Conservation (phyloP, 2,329 filamentous ascomycete genomes). For the Beauveria varroae region DNA sequence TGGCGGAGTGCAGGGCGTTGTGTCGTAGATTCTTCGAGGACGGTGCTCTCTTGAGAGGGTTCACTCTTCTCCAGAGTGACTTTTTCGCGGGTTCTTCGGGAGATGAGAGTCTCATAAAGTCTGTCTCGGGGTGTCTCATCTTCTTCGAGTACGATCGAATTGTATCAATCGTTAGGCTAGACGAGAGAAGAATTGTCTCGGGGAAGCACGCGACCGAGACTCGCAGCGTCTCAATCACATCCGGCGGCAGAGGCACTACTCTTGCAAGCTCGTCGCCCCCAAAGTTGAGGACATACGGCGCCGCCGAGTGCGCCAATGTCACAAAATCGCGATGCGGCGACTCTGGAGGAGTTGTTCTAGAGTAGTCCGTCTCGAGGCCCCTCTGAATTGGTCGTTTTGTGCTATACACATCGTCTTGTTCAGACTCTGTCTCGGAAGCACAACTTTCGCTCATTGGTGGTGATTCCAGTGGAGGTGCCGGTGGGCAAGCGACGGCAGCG, state of each 20-base stretch:
- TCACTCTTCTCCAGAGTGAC: slow-evolving; percentile 31
- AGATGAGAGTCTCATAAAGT: slow-evolving; percentile 17
- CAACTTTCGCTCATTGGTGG: slow-evolving; percentile 11
- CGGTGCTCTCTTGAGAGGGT: slow-evolving; percentile 21
- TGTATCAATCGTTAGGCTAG: slow-evolving; percentile 48
- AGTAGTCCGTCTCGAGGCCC: slow-evolving; percentile 19
- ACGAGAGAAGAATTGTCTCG: slow-evolving; percentile 50
- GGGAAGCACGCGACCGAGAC: slow-evolving; percentile 50
- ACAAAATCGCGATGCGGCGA: slow-evolving; percentile 29
- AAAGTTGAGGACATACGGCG: slow-evolving; percentile 22
- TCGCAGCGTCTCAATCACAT: slow-evolving; percentile 46
- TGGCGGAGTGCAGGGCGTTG: not conserved
- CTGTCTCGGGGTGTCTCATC: slow-evolving; percentile 33
- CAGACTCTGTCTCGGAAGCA: not conserved
- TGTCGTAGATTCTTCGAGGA: slow-evolving; percentile 3
- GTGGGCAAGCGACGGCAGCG: not conserved
- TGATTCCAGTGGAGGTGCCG: not conserved
- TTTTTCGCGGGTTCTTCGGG: slow-evolving; percentile 16
- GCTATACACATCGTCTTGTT: slow-evolving; percentile 10
- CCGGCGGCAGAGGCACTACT: slow-evolving; percentile 41
- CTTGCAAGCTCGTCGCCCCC: slow-evolving; percentile 29
- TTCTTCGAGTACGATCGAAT: slow-evolving; percentile 50
- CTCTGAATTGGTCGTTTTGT: not conserved
- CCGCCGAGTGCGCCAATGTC: slow-evolving; percentile 27
- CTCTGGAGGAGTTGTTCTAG: slow-evolving; percentile 26